Evolutionary conservation across 2,329 filamentous ascomycete genomes (phyloP), one percentile per base, ranked within the genome.

Genomic region (Dichotomopilus funicola): DNA sequence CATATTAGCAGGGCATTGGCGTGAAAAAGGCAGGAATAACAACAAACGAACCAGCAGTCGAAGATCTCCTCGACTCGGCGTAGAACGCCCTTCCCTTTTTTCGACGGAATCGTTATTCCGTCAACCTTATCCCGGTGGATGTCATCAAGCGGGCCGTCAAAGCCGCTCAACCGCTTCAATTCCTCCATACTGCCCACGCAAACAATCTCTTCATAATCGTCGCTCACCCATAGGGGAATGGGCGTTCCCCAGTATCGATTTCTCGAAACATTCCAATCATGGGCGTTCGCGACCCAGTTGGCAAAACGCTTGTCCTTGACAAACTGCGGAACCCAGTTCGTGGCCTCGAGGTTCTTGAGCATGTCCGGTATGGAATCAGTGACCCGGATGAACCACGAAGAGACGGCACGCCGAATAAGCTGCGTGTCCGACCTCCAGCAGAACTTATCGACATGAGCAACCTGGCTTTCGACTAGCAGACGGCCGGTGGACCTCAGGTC

Each of bases 191-290:
- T 95, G 53, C 91, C 90, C 54, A 96, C 73, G 65, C 91, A 95
- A 34, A 97, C 81, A 59, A 88, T 78, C 72, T 97, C 92, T 66
- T 92, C 87, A 66, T 86, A 77, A 67, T 96, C 91, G 34, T 95
- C 89, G 66, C 89, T 95, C 38, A 89, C 87, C 92, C 92, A 97
- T 41, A 96, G 72, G 6, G 91, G 91, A 57, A 96, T 84, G 1
- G 91, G 91, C 0, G 91, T 96, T 49, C 92, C 92, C 92, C 92
- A 96, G 73, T 95, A 97, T 54, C 92, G 82, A 70, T 95, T 96
- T 62, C 92, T 81, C 53, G 90, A 94, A 35, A 97, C 87, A 67
- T 96, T 95, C 92, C 92, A 97, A 71, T 97, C 92, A 57, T 87
- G 86, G 11, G 92, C 91, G 67, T 92, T 92, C 56, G 81, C 77